These are phyloP conservation scores for Penicillium digitatum DNA, from an alignment of 2,329 filamentous ascomycete species.

Conservation along the genomic window DNA sequence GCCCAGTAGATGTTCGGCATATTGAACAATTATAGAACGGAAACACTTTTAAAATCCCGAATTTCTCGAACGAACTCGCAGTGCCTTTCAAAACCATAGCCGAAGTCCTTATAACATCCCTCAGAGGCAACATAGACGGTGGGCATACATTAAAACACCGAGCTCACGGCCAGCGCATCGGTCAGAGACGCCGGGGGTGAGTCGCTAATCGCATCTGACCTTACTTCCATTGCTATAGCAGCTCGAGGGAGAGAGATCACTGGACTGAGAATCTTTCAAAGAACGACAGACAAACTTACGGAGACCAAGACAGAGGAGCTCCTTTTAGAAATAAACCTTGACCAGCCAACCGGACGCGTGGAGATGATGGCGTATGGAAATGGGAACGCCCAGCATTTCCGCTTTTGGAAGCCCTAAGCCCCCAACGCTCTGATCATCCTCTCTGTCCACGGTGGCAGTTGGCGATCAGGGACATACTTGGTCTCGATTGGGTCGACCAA, in stretches of 20 bases:
- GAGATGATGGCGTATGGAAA: constrained; percentile 1
- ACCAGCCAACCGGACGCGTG: not conserved
- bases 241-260: not conserved
- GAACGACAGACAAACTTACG: not conserved
- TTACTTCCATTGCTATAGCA: not conserved
- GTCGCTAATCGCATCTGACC: not conserved
- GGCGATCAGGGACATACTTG: not conserved
- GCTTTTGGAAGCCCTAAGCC: not conserved
- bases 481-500: constrained; percentile 1
- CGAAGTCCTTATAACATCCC: not conserved
- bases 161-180: not conserved
- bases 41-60: not conserved
- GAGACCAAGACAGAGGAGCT: not conserved
- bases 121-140: not conserved
- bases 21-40: not conserved
- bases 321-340: not conserved
- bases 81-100: not conserved
- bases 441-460: constrained; percentile 7
- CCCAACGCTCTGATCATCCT: not conserved
- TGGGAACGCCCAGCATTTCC: not conserved
- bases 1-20: not conserved
- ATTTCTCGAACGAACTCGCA: not conserved
- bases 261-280: not conserved
- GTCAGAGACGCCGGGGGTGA: not conserved
- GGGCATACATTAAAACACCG: not conserved